These are phyloP conservation scores for Kuraishia capsulata DNA, from an alignment of 805 yeast species.

Conservation along the genomic window DNA sequence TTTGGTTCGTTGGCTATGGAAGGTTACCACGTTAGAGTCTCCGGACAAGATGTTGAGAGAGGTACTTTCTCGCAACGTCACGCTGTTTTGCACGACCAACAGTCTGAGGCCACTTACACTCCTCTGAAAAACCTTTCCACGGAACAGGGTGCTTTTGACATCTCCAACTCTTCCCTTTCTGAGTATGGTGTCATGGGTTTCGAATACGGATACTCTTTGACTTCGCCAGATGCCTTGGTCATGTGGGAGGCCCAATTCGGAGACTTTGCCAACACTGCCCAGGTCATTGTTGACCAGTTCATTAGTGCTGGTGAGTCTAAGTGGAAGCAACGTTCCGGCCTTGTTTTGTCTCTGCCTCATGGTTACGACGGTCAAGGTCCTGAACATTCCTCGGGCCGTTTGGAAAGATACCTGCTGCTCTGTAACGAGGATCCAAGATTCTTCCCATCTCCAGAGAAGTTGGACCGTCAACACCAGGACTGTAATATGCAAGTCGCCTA, in stretches of 20 bases:
- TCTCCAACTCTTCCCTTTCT: slow-evolving; percentile 90
- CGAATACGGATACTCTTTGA: slow-evolving; percentile 97
- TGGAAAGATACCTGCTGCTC: slow-evolving; percentile 92
- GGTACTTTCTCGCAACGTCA: slow-evolving; percentile 99
- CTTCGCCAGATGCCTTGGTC: slow-evolving; percentile 94
- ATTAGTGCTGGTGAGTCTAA: slow-evolving; percentile 94
- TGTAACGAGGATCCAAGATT: slow-evolving; percentile 92
- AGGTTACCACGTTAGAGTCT: slow-evolving; percentile 93
- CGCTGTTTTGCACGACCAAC: slow-evolving; percentile 95
- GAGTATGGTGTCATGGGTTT: slow-evolving; percentile 99
- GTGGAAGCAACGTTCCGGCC: slow-evolving; percentile 98
- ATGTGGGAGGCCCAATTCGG: slow-evolving; percentile 99
- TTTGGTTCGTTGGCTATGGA: slow-evolving; percentile 87
- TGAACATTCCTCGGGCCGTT: slow-evolving; percentile 96
- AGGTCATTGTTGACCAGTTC: slow-evolving; percentile 94
- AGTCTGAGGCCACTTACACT: slow-evolving; percentile 70
- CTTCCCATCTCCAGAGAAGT: slow-evolving; percentile 85
- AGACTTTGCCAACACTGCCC: slow-evolving; percentile 99
- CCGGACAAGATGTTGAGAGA: slow-evolving; percentile 99
- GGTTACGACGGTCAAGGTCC: slow-evolving; percentile 99
- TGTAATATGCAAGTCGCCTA: slow-evolving; percentile 96
- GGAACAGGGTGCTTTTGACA: slow-evolving; percentile 78
- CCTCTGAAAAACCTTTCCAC: slow-evolving; percentile 77
- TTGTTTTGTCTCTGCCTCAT: slow-evolving; percentile 92
- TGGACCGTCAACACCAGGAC: slow-evolving; percentile 97